phyloP scores from a whole-genome alignment of 1,284 basidiomycete genomes.

The Farysia itapuensis region DNA sequence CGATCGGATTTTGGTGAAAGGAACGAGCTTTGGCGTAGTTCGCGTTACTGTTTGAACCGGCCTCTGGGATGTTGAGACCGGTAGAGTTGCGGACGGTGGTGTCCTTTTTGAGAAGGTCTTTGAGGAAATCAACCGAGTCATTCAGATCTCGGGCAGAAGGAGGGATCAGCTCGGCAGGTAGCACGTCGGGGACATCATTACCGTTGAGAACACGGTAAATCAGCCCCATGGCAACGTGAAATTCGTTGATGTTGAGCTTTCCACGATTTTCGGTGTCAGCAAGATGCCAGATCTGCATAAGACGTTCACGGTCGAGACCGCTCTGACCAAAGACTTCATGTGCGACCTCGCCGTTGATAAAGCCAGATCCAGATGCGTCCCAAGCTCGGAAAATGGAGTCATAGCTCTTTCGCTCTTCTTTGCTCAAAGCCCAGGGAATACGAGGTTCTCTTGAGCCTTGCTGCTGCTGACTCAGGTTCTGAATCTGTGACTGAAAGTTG shows the following conservation, averaged over 20 bases:
- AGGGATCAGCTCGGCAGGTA: constrained; percentile 87
- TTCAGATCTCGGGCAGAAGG: constrained; percentile 89
- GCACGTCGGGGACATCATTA: constrained; percentile 80
- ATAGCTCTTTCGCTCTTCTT: constrained; percentile 93
- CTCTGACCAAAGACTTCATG: constrained; percentile 93
- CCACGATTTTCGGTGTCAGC: constrained; percentile 56
- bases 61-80: constrained; percentile 59
- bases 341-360: constrained; percentile 83
- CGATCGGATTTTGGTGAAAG: constrained; percentile 65
- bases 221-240: constrained; percentile 97
- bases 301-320: constrained; percentile 81
- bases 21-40: constrained; percentile 70
- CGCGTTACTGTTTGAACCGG: constrained; percentile 55
- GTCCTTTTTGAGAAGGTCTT: constrained; percentile 86
- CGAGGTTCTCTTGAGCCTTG: constrained; percentile 72
- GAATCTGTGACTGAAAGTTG: constrained; percentile 55
- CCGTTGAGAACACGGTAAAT: constrained; percentile 86
- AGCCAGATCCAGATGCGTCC: constrained; percentile 81
- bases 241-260: constrained; percentile 79
- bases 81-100: constrained; percentile 61
- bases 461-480: constrained; percentile 65
- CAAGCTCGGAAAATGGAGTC: constrained; percentile 95
- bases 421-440: constrained; percentile 84
- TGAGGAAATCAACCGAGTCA: constrained; percentile 86
- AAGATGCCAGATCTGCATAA: constrained; percentile 83